Percentiles rank a stretch among this genome's conserved stretches.
Conservation (phyloP, 192 early-diverging fungal genomes). For the Podila epigama region DNA sequence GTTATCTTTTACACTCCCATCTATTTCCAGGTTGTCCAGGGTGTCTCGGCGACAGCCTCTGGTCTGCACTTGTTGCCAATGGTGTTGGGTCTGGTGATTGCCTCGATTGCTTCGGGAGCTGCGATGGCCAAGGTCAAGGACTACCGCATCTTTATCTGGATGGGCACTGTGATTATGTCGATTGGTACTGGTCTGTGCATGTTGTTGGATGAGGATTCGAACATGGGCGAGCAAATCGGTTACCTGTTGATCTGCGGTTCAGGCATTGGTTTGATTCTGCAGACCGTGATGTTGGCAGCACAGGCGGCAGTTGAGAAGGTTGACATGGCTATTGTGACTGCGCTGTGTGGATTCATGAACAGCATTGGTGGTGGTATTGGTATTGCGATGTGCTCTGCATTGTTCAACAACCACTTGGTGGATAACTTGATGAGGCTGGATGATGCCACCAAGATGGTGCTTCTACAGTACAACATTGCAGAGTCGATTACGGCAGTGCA, state of each 20-base stretch:
- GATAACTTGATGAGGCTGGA: slow-evolving; percentile 22
- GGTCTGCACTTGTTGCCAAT: slow-evolving; percentile 80
- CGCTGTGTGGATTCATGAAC: slow-evolving; percentile 69
- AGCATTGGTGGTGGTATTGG: slow-evolving; percentile 63
- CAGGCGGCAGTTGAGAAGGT: slow-evolving; percentile 71
- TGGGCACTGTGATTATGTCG: slow-evolving; percentile 68
- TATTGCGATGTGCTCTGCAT: slow-evolving; percentile 69
- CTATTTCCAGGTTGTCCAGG: slow-evolving; percentile 86
- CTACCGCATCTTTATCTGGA: slow-evolving; percentile 69
- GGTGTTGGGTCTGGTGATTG: slow-evolving; percentile 73
- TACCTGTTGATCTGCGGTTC: slow-evolving; percentile 74
- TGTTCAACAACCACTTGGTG: slow-evolving; percentile 65
- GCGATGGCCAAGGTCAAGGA: slow-evolving; percentile 60
- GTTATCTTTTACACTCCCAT: slow-evolving; percentile 80
- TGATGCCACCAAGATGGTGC: neutral
- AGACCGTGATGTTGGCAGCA: slow-evolving; percentile 75
- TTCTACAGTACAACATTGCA: slow-evolving; percentile 9
- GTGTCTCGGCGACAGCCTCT: slow-evolving; percentile 72
- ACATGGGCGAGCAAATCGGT: slow-evolving; percentile 59
- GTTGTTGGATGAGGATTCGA: slow-evolving; percentile 45
- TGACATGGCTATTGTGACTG: slow-evolving; percentile 78
- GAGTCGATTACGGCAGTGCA: slow-evolving; percentile 30
- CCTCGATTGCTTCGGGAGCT: slow-evolving; percentile 71
- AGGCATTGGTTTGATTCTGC: slow-evolving; percentile 79
- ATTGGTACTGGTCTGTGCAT: slow-evolving; percentile 72